These are phyloP conservation scores for Talaromyces pinophilus DNA, from an alignment of 2,329 filamentous ascomycete species.

Conservation along the genomic window DNA sequence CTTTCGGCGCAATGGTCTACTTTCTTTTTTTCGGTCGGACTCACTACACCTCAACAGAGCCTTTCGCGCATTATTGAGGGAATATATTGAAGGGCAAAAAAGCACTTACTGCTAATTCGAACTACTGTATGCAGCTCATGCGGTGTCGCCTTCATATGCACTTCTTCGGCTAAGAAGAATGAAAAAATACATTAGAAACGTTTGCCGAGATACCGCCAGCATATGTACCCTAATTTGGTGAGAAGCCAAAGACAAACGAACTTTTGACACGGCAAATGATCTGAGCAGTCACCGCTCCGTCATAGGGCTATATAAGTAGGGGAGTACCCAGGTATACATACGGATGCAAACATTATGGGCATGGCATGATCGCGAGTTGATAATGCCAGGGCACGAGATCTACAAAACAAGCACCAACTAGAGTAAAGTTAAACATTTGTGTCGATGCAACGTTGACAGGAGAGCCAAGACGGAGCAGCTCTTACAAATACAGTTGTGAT, in stretches of 20 bases:
- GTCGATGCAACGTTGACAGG: constrained; percentile 2
- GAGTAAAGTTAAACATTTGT: background rate
- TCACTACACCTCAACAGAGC: background rate
- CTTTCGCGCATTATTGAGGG: background rate
- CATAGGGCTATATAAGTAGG: background rate
- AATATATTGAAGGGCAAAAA: background rate
- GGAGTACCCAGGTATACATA: background rate
- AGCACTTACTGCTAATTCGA: background rate
- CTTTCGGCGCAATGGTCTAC: background rate
- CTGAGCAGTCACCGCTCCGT: background rate
- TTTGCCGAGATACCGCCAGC: background rate
- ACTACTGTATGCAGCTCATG: no score
- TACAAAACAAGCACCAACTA: constrained; percentile 2
- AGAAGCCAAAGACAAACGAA: background rate
- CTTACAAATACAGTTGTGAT: background rate
- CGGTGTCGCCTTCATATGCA: no score
- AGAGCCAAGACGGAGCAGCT: background rate
- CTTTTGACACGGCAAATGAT: background rate
- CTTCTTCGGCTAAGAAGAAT: no score
- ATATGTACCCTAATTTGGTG: background rate
- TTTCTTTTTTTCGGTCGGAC: background rate
- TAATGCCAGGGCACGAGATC: background rate
- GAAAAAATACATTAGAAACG: no score
- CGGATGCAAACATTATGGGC: no score
- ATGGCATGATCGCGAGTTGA: background rate